phyloP scores from a whole-genome alignment of 2,329 filamentous ascomycete species.

The Fusarium lateritium region DNA sequence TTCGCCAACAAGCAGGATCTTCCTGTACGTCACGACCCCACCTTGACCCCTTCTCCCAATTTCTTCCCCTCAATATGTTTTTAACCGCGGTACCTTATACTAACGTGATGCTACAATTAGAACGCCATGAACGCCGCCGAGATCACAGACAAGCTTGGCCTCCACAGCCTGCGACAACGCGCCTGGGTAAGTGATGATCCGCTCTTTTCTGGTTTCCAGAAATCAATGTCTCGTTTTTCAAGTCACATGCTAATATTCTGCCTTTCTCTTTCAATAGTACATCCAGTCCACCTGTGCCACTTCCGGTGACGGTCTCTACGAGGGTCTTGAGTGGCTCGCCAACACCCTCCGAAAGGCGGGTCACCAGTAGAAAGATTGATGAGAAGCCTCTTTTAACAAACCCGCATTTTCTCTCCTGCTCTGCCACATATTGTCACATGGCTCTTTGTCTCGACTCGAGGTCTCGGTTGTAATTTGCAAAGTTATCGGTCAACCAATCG shows the following conservation, averaged over 20 bases:
- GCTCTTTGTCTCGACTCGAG: conserved; percentile 60
- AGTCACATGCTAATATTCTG: conserved; percentile 41
- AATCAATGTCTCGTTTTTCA: not conserved
- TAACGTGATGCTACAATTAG: conserved; percentile 62
- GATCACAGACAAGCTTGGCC: conserved; percentile 99
- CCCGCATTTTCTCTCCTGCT: conserved; percentile 55
- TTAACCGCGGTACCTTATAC: conserved; percentile 22
- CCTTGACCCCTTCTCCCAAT: conserved; percentile 25
- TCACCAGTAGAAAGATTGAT: conserved; percentile 68
- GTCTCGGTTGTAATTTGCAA: conserved; percentile 72
- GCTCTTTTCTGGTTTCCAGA: conserved; percentile 6
- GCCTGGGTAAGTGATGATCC: conserved; percentile 86
- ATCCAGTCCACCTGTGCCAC: conserved; percentile 99
- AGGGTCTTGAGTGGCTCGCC: conserved; percentile 96
- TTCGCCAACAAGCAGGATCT: conserved; percentile 99
- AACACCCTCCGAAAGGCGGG: conserved; percentile 84
- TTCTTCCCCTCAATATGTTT: conserved; percentile 10
- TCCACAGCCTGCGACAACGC: conserved; percentile 98
- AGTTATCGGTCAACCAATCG: conserved; percentile 69
- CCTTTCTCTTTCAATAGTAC: conserved; percentile 72
- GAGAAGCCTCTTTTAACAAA: conserved; percentile 54
- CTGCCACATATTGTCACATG: conserved; percentile 60
- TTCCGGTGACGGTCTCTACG: conserved; percentile 98
- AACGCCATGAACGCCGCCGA: conserved; percentile 99
- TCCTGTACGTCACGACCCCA: conserved; percentile 75